Base-by-base conservation (phyloP, 306 rosid genomes). In the Quercus dentata region DNA sequence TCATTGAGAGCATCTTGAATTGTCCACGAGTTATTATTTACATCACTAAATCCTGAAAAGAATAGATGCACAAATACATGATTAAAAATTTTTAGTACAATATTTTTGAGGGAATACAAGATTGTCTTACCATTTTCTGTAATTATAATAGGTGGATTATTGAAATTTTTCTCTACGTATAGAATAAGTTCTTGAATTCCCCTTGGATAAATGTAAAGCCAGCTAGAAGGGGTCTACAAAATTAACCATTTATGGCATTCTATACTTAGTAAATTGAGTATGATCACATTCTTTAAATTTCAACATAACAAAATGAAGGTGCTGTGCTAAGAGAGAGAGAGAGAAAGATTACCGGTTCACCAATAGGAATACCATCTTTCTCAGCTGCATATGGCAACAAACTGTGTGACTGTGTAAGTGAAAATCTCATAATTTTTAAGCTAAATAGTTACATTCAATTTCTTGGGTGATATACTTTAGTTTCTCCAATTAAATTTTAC, bases 111-210 rank as follows among this genome's bases (percentile, higher is more conserved):
- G 54, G n/a, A 18, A 21, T 8, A 67, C 35, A 18, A 19, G 3
- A 64, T 20, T 15, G 25, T 18, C 15, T 55, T 85, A 89, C 97
- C 97, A 59, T 89, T 89, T 74, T 91, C 97, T 15, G 91, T 91
- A 21, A 91, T 74, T 82, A 79, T 80, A 51, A 91, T 67, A 2
- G 75, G 46, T 25, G 94, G 92, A 56, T 86, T 74, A 5, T 87
- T 83, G 84, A 84, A 90, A 0, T 69, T 67, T 14, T 72, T 41
- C 75, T 55, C 83, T 18, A 88, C 28, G 25, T 86, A 59, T 20
- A 28, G 4, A 81, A 80, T 5, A 46, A 85, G 77, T 30, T 54
- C 46, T 64, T 51, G 81, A 46, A 91, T 70, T 71, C 97, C 92
- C 79, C 73, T 80, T 0, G 97, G 97, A 74, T 78, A 82, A 46